Base-by-base conservation (phyloP, 2,329 filamentous ascomycete genomes). In the Colletotrichum higginsianum region DNA sequence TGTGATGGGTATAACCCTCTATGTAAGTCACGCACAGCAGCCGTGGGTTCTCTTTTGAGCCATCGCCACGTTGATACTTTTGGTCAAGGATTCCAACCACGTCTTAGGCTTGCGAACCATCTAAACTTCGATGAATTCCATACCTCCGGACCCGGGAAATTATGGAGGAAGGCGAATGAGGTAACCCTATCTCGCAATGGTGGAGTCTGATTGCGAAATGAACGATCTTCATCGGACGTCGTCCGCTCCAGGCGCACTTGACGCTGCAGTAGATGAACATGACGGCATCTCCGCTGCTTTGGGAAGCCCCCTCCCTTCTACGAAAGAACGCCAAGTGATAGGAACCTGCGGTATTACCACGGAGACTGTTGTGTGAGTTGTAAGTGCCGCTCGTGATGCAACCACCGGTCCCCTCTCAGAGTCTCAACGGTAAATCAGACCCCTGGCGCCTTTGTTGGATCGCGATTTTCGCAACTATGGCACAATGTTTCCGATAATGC, bases 161-260 rank as follows among this genome's bases (percentile, higher is more conserved):
- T 7, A 5, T 23, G 6, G 16, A 42, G 21, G 7, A 13, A n/a
- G 13, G 18, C 30, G 61, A 15, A 16, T 64, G 50, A 15, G 13
- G 58, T 60, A 63, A 13, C 52, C 52, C 35, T 23, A 58, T 68
- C 66, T 68, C 66, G 66, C 49, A 60, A 68, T 68, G 50, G 66
- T 52, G 66, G 66, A 52, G 66, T 57, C 15, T 44, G 35, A 68
- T 68, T 49, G 60, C 66, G 66, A 68, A 57, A 64, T 16, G 50
- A 23, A 44, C 21, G 58, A 44, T 57, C 47, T 5, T 57, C 44
- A 50, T 64, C 66, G 60, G 60, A 64, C 44, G 44, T 50, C 66
- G 66, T 30, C 66, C 66, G 66, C 52, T 64, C 13, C 42, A n/a
- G 26, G 26, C 23, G 16, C 12, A 35, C 9, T 18, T 23, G 55